phyloP scores from a whole-genome alignment of 306 rosid species.

The Senna siamea region DNA sequence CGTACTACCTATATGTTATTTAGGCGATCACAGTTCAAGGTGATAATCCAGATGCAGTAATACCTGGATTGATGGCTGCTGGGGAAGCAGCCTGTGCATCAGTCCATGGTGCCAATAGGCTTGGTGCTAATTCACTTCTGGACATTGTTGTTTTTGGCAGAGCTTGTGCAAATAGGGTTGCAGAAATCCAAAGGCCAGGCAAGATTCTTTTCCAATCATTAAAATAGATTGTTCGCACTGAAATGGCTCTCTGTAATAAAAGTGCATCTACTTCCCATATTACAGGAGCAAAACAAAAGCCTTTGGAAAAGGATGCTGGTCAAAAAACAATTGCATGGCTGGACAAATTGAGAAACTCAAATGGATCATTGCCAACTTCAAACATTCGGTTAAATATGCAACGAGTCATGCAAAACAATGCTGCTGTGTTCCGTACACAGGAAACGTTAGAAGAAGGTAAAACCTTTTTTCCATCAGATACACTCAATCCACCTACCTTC shows the following conservation, averaged over 20 bases:
- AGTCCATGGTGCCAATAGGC: conserved; percentile 92
- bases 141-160: conserved; percentile 93
- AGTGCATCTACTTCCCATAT: conserved; percentile 31
- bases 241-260: conserved; percentile 2
- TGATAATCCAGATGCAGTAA: conserved; percentile 65
- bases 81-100: conserved; percentile 97
- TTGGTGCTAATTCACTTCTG: conserved; percentile 92
- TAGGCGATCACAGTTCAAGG: conserved; percentile 83
- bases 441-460: conserved; percentile 92
- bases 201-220: conserved; percentile 32
- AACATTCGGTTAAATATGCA: conserved; percentile 91
- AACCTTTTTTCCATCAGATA: conserved; percentile 1
- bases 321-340: conserved; percentile 95
- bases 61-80: conserved; percentile 92
- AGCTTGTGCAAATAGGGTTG: conserved; percentile 93
- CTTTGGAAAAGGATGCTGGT: conserved; percentile 88
- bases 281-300: conserved; percentile 83
- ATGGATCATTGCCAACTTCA: conserved; percentile 84
- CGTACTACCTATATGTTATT: not conserved
- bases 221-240: not conserved
- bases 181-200: conserved; percentile 82
- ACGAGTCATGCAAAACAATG: conserved; percentile 89
- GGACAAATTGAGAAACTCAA: conserved; percentile 86
- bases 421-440: conserved; percentile 97
- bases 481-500: not conserved